Base-by-base conservation (phyloP, 345 rosid genomes). In the Pistacia vera region DNA sequence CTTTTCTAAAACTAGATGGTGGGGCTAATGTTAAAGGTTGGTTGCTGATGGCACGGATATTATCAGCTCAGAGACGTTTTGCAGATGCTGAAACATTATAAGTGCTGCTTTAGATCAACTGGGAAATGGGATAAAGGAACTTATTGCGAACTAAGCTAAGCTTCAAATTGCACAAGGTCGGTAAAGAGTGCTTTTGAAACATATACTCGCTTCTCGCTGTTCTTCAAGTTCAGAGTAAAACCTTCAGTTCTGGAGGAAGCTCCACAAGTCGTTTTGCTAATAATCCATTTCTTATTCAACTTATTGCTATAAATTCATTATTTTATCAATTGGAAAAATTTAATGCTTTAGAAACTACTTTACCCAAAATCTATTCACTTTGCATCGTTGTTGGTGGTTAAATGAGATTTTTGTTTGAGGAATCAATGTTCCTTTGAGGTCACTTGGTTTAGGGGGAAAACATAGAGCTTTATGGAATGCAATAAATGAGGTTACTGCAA, bases 61-160 rank as follows among this genome's bases (percentile, higher is more conserved):
- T 91, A 70, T 93, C 98, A 0, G 97, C 97, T 55, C 90, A 86
- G 82, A 89, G 88, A 73, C 84, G 78, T 75, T 89, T 81, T 75
- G 59, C 66, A 35, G 93, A 89, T 55, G 93, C 92, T 14, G 98
- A 90, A 84, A 82, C 77, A 76, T 90, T 25, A 81, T 88, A 28
- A 83, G 67, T 73, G 91, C 89, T 4, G 97, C 93, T 17, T 79
- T 93, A 79, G 92, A 91, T 13, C 92, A 91, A 88, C 92, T 52
- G 91, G 87, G 63, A 89, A 85, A 77, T 93, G 93, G 97, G 94
- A 91, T 63, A 94, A 93, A 55, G 94, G 94, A 80, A 88, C 75
- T 82, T 93, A 70, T 83, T 93, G 89, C 88, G 89, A 81, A 82
- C 93, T 72, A 89, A 76, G 97, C 98, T 11, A 93, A 85, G 79